phyloP scores from a whole-genome alignment of 257 asterid genomes.

The Fraxinus anomala region DNA sequence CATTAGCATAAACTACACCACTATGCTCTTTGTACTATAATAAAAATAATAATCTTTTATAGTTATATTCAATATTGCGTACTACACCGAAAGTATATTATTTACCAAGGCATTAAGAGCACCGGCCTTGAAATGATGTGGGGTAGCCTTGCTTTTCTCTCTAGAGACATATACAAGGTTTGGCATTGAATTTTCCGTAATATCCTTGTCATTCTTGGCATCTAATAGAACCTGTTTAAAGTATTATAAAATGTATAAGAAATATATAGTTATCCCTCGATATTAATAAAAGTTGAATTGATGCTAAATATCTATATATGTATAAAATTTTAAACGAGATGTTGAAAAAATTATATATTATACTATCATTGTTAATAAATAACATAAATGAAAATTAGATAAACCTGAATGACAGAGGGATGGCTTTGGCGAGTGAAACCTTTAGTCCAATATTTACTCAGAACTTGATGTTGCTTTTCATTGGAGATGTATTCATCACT shows the following conservation, averaged over 20 bases:
- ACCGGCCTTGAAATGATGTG: conserved; percentile 80
- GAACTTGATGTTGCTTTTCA: conserved; percentile 27
- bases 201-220: conserved; percentile 43
- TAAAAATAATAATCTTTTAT: too few relatives aligned
- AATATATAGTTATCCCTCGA: too few relatives aligned
- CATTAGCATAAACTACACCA: background rate
- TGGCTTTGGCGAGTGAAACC: conserved; percentile 53
- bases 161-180: conserved; percentile 68
- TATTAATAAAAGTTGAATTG: too few relatives aligned
- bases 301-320: too few relatives aligned
- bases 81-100: background rate
- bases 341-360: too few relatives aligned
- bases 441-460: conserved; percentile 38
- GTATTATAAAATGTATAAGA: background rate
- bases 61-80: too few relatives aligned
- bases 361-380: background rate
- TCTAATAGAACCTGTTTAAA: conserved; percentile 47
- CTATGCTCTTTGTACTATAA: too few relatives aligned
- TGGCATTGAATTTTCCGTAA: conserved; percentile 50
- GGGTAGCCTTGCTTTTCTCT: conserved; percentile 48
- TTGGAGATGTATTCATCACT: conserved; percentile 37
- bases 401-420: conserved; percentile 59
- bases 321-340: too few relatives aligned
- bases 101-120: conserved; percentile 77
- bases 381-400: background rate